Conservation (phyloP, 208 protist genomes). For the Leishmania lainsoni region DNA sequence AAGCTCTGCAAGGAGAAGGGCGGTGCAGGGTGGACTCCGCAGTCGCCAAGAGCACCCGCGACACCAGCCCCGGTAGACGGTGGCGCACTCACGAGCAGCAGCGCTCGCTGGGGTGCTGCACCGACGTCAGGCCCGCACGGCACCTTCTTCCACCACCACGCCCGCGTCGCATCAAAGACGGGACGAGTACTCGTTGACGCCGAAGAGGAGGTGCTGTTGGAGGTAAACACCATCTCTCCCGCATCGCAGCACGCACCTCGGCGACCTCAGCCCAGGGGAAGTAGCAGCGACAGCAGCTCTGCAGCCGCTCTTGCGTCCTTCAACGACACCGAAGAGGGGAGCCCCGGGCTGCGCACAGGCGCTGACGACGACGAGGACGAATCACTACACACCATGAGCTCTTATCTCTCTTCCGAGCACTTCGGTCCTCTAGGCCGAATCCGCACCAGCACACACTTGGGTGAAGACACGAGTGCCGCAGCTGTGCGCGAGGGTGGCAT, state of each 20-base stretch:
- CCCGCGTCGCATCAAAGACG: constrained; percentile 31
- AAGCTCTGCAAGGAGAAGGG: neutral
- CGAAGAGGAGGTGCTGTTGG: constrained; percentile 34
- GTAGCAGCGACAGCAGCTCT: neutral
- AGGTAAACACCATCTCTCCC: constrained; percentile 22
- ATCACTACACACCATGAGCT: constrained; percentile 34
- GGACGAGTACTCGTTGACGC: constrained; percentile 37
- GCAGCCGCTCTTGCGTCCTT: constrained; percentile 5
- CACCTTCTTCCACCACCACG: constrained; percentile 7
- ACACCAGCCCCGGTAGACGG: neutral
- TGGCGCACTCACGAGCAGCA: neutral
- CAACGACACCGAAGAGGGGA: constrained; percentile 1
- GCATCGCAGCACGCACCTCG: neutral
- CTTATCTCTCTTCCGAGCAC: constrained; percentile 15
- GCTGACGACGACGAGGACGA: constrained; percentile 2
- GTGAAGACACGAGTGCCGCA: neutral
- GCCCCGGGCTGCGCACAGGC: neutral
- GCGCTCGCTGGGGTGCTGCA: neutral
- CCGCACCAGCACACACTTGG: neutral
- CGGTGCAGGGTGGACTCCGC: neutral
- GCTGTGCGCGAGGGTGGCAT: neutral
- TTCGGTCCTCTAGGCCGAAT: neutral
- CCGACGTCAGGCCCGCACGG: neutral
- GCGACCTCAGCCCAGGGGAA: neutral
- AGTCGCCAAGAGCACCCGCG: neutral